phyloP scores from a whole-genome alignment of 1,284 basidiomycete species.

The Puccinia hordei region DNA sequence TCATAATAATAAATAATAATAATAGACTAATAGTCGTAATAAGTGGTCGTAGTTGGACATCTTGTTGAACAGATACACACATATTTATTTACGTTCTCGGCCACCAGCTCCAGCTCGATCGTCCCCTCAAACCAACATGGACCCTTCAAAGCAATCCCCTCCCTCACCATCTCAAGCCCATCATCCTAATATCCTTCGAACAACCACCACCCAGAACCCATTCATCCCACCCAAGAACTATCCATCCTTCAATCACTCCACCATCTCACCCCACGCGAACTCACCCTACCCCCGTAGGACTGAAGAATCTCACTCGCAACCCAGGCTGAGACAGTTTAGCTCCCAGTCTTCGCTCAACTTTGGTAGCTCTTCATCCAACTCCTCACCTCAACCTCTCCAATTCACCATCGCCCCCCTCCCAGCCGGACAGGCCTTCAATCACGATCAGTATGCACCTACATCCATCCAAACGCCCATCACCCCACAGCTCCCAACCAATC shows the following conservation, averaged over 20 bases:
- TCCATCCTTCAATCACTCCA: too few species aligned
- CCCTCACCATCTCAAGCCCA: constrained; percentile 16
- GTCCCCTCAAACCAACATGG: too few species aligned
- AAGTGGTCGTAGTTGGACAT: too few species aligned
- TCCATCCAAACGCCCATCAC: constrained; percentile 27
- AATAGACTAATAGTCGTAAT: too few species aligned
- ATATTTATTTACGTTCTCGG: too few species aligned
- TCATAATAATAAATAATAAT: too few species aligned
- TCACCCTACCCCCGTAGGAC: not conserved
- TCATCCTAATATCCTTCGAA: constrained; percentile 12
- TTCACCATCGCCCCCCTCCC: constrained; percentile 19
- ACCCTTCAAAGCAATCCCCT: constrained; percentile 25
- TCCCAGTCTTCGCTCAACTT: constrained; percentile 39
- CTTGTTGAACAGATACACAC: too few species aligned
- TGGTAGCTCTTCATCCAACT: not conserved
- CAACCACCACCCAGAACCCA: constrained; percentile 27
- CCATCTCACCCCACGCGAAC: not conserved
- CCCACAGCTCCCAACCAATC: not conserved
- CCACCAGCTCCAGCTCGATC: too few species aligned
- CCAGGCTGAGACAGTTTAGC: constrained; percentile 34
- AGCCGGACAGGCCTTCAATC: not conserved
- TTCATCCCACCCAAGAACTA: not conserved
- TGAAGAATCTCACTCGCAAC: constrained; percentile 7
- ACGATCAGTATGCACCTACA: constrained; percentile 24
- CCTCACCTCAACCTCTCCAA: constrained; percentile 20